Evolutionary conservation across 495 filamentous ascomycete genomes (phyloP), one percentile per base, ranked within the genome.

Genomic region (Podospora conica): DNA sequence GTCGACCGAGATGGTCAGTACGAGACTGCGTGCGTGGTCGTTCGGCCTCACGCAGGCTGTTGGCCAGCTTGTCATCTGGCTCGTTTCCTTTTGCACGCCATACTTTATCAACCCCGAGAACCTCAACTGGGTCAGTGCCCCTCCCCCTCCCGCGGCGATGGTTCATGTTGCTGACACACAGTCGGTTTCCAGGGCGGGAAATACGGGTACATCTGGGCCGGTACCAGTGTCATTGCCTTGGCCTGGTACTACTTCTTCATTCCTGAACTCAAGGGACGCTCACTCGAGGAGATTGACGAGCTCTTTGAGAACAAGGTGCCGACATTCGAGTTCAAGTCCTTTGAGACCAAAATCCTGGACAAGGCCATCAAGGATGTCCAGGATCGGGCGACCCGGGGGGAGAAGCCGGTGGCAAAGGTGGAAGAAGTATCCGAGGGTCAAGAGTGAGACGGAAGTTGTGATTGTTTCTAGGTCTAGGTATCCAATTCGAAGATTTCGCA

Each of bases 261-360:
- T 0, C 80, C 80, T 0, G 81, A 83, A 68, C 70, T 86, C 0
- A 86, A 83, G 63, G 86, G 86, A 0, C 79, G 83, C 18, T 84
- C 83, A 0, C 77, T 88, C 10, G 83, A 85, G 65, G 83, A 87
- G 64, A 88, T 88, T 74, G 85, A 87, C 64, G 78, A 80, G 64
- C 64, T 80, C 21, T 80, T 82, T 64, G 70, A 70, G 21, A 74
- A 72, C 3, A 70, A 70, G 9, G 74, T 80, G 1, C 67, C 75
- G 15, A 74, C 78, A 15, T 71, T 76, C 53, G 77, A 80, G 58
- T 79, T 82, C 66, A 78, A 74, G 67, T 70, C 63, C 4, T 75
- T 70, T 0, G 66, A 73, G 54, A 79, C 77, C 0, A 70, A 67
- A 5, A 77, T 76, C 55, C 68, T 69, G 21, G 67, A 73, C n/a